Percentiles rank a stretch among this genome's conserved stretches.
Evolutionary conservation across 768 basidiomycete species (phyloP).

Genomic region (Leccinum broughii): DNA sequence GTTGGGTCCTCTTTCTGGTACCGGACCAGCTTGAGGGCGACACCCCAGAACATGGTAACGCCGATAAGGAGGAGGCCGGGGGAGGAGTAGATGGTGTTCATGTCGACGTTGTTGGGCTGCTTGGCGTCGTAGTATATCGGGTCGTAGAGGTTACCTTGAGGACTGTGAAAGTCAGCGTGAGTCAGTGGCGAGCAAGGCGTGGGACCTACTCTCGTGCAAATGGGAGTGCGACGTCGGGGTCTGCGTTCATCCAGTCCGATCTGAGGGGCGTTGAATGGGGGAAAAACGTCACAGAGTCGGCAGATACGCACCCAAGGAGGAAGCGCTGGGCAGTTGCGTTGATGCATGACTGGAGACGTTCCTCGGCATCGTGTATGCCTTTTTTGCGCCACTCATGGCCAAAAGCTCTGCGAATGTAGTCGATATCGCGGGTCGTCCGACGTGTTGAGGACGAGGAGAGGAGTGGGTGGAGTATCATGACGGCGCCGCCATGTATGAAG

Average conservation of each 20-base stretch:
- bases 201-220: conserved; percentile 58
- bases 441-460: conserved; percentile 42
- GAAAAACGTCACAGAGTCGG: neutral
- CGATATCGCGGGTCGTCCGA: conserved; percentile 63
- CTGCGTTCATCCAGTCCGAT: conserved; percentile 75
- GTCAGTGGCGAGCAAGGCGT: neutral
- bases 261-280: conserved; percentile 14
- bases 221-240: conserved; percentile 70
- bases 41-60: conserved; percentile 71
- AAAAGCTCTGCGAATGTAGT: conserved; percentile 66
- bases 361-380: conserved; percentile 52
- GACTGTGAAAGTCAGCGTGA: conserved; percentile 20
- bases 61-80: conserved; percentile 56
- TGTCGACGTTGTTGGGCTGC: conserved; percentile 47
- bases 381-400: conserved; percentile 49
- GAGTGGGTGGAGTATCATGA: conserved; percentile 64
- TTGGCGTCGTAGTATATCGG: conserved; percentile 59
- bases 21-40: conserved; percentile 71
- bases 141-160: conserved; percentile 43
- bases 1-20: conserved; percentile 61
- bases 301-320: conserved; percentile 41
- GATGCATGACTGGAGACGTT: conserved; percentile 58
- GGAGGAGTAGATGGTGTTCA: conserved; percentile 59
- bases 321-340: conserved; percentile 50
- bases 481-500: conserved; percentile 71